Conservation (phyloP, 2,329 filamentous ascomycete genomes). For the Phialocephala subalpina region DNA sequence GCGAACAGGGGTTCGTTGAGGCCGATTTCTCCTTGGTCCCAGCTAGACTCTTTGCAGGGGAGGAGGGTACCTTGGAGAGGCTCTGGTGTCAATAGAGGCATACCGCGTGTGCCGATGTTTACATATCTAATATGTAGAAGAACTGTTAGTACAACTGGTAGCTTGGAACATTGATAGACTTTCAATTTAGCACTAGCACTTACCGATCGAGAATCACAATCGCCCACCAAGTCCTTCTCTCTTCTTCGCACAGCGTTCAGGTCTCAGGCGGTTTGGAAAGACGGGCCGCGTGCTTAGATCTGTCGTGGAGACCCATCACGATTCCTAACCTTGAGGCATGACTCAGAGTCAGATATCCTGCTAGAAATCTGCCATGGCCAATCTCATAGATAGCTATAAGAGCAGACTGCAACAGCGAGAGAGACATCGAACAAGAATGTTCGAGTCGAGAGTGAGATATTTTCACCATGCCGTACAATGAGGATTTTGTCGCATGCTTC, state of each 20-base stretch:
- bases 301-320: constrained; percentile 19
- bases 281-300: constrained; percentile 6
- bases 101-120: background rate
- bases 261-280: constrained; percentile 19
- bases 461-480: background rate
- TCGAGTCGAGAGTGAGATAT: background rate
- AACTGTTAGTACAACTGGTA: background rate
- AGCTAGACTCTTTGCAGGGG: background rate
- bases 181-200: background rate
- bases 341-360: background rate
- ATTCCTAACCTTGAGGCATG: constrained; percentile 15
- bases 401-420: background rate
- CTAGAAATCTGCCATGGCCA: constrained; percentile 4
- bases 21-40: background rate
- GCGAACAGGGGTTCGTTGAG: background rate
- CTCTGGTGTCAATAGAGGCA: constrained; percentile 5
- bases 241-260: constrained; percentile 16
- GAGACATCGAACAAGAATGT: background rate
- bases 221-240: constrained; percentile 20
- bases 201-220: constrained; percentile 20
- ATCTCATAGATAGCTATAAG: background rate
- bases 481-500: background rate
- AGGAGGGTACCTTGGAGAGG: constrained; percentile 2
- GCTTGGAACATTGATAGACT: too few species aligned
- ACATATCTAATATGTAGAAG: background rate